phyloP scores from a whole-genome alignment of 1,284 basidiomycete species.

The Tilletia horrida region DNA sequence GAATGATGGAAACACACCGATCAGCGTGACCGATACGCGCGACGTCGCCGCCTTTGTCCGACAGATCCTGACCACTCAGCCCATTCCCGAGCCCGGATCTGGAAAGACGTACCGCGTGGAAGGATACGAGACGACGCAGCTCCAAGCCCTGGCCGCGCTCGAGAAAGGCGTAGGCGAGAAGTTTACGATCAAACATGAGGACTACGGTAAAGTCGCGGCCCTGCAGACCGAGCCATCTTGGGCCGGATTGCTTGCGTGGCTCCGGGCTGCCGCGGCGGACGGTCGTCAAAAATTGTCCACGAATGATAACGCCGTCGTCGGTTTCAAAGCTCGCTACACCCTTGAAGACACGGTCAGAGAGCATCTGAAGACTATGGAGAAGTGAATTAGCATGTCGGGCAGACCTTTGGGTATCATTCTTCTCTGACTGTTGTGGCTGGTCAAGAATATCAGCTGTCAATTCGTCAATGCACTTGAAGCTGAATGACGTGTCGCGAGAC shows the following conservation, averaged over 20 bases:
- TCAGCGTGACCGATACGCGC: slow-evolving; percentile 2
- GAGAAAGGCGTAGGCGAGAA: not conserved
- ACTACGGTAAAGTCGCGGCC: not conserved
- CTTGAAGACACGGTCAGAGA: not conserved
- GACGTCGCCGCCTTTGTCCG: slow-evolving; percentile 6
- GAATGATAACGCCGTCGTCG: slow-evolving; percentile 6
- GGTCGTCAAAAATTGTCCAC: not conserved
- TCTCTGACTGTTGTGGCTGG: no score
- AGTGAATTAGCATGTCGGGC: no score
- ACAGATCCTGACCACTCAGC: not conserved
- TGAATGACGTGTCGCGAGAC: no score
- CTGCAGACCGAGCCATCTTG: not conserved
- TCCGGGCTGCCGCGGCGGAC: not conserved
- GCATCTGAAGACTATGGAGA: no score
- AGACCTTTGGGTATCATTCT: no score
- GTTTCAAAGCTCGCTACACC: slow-evolving; percentile 10
- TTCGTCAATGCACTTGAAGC: no score
- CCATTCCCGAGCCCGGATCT: not conserved
- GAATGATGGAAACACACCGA: not conserved
- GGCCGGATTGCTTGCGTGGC: not conserved
- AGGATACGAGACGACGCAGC: not conserved
- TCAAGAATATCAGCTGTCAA: no score
- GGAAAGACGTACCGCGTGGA: slow-evolving; percentile 4
- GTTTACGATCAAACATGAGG: not conserved
- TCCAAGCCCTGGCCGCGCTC: not conserved